A percentile compares a stretch with the other conserved stretches of the same genome.
Evolutionary conservation across 768 basidiomycete species (phyloP).

Genomic region (Suillus sp.): DNA sequence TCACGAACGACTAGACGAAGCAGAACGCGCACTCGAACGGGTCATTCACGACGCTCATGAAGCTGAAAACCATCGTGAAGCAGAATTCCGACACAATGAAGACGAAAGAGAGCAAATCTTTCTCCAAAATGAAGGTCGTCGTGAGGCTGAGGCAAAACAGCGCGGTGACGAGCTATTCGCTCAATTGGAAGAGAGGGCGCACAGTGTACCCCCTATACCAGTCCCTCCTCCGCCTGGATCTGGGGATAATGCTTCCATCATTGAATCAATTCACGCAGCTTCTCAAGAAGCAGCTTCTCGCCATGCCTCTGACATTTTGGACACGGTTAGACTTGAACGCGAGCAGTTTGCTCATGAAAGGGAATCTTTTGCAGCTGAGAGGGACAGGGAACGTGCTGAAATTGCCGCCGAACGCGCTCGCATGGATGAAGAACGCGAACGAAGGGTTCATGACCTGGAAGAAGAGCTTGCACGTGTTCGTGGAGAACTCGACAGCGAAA

Average conservation of each 20-base stretch:
- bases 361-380: constrained; percentile 55
- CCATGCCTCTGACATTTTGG: constrained; percentile 58
- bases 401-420: constrained; percentile 51
- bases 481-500: constrained; percentile 65
- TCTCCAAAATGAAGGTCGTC: constrained; percentile 55
- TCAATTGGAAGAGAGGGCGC: constrained; percentile 32
- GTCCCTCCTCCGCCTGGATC: constrained; percentile 18
- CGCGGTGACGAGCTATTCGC: constrained; percentile 28
- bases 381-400: constrained; percentile 50
- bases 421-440: constrained; percentile 51
- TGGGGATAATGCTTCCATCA: constrained; percentile 34
- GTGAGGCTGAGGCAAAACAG: constrained; percentile 57
- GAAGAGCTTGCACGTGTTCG: constrained; percentile 60
- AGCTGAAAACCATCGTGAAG: constrained; percentile 65
- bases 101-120: constrained; percentile 65
- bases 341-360: constrained; percentile 59
- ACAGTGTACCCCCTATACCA: constrained; percentile 25
- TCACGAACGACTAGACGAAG: constrained; percentile 57
- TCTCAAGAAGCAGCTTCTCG: constrained; percentile 56
- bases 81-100: constrained; percentile 64
- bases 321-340: constrained; percentile 58
- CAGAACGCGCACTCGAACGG: constrained; percentile 51
- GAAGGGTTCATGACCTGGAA: constrained; percentile 60
- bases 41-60: constrained; percentile 52
- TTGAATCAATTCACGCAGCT: constrained; percentile 43